A percentile compares a stretch with the other conserved stretches of the same genome.
Evolutionary conservation across 1,284 basidiomycete genomes (phyloP).

Genomic region (Pisolithus thermaeus): DNA sequence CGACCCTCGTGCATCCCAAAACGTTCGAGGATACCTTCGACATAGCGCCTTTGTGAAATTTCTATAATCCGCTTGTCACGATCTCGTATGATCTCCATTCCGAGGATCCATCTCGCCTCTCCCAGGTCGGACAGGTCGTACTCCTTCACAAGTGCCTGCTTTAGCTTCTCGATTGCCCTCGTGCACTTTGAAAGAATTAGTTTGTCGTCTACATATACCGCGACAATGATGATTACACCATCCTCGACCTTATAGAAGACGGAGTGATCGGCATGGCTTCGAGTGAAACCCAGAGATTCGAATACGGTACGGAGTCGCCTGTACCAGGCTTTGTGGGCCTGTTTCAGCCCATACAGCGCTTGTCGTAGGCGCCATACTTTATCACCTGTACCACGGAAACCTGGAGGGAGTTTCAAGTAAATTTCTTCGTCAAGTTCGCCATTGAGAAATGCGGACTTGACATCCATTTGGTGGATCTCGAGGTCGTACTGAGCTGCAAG

Average conservation of each 20-base stretch:
- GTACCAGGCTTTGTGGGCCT: constrained; percentile 17
- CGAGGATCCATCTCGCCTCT: background rate
- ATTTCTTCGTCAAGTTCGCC: constrained; percentile 1
- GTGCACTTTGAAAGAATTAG: background rate
- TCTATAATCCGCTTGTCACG: background rate
- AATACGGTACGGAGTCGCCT: constrained; percentile 2
- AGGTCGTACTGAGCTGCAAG: constrained; percentile 7
- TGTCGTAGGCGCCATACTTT: constrained; percentile 13
- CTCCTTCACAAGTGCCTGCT: background rate
- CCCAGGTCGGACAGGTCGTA: background rate
- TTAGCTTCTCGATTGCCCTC: background rate
- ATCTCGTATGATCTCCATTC: background rate
- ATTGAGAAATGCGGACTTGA: constrained; percentile 12
- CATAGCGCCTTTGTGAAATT: background rate
- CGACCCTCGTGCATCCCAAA: background rate
- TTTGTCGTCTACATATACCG: constrained; percentile 20
- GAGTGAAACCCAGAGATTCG: constrained; percentile 2
- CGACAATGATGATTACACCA: constrained; percentile 6
- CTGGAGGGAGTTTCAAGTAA: background rate
- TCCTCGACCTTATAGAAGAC: constrained; percentile 11
- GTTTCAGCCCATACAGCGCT: constrained; percentile 24
- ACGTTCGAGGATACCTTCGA: background rate
- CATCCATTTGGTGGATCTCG: constrained; percentile 14
- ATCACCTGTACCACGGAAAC: background rate
- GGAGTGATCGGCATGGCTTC: constrained; percentile 13